Percentiles rank a stretch among this genome's conserved stretches.
phyloP scores from a whole-genome alignment of 768 basidiomycete genomes.

The Sarcodon aspratus region DNA sequence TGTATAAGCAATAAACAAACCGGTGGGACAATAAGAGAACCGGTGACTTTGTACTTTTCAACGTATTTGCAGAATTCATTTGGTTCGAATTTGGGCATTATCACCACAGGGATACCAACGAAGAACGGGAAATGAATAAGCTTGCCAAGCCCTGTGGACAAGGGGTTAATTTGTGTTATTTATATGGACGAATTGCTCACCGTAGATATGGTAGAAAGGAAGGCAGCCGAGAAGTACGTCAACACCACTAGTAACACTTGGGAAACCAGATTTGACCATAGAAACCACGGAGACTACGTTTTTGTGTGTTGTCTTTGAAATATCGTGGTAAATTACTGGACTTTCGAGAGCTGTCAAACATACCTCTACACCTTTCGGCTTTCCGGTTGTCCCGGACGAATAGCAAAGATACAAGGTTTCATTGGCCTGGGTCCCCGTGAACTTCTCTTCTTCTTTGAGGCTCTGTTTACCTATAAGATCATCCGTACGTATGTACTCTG shows the following conservation, averaged over 20 bases:
- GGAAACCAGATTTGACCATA: constrained; percentile 36
- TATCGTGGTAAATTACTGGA: neutral
- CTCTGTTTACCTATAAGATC: constrained; percentile 40
- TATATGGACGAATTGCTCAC: constrained; percentile 16
- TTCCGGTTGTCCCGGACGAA: constrained; percentile 60
- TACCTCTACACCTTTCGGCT: constrained; percentile 60
- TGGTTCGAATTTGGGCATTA: constrained; percentile 67
- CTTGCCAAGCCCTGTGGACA: constrained; percentile 39
- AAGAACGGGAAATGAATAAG: constrained; percentile 49
- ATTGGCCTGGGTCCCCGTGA: constrained; percentile 37
- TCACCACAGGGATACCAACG: constrained; percentile 36
- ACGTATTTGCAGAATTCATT: constrained; percentile 53
- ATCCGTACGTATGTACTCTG: constrained; percentile 24
- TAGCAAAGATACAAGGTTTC: constrained; percentile 63
- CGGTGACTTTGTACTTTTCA: constrained; percentile 50
- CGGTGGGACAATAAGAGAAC: constrained; percentile 63
- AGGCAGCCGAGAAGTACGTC: constrained; percentile 55
- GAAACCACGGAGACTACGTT: constrained; percentile 54
- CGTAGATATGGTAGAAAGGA: constrained; percentile 47
- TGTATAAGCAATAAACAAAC: constrained; percentile 68
- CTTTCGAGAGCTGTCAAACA: constrained; percentile 46
- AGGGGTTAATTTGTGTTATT: constrained; percentile 30
- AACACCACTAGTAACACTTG: constrained; percentile 20
- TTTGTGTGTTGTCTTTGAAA: constrained; percentile 44
- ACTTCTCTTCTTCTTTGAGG: constrained; percentile 40